Conservation (phyloP, 371 early-diverging fungal genomes). For the Mucor lusitanicus region DNA sequence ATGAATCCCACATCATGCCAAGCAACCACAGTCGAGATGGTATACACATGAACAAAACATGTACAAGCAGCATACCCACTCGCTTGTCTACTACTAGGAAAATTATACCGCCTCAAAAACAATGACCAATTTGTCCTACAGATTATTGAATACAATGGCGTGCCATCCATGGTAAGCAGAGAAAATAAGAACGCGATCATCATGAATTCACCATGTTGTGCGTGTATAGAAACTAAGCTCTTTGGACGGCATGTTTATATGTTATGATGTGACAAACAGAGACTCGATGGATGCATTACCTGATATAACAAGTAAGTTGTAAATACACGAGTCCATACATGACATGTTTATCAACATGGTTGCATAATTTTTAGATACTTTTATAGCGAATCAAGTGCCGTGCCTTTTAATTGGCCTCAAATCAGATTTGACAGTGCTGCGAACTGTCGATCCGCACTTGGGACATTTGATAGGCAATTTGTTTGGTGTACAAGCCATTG, state of each 20-base stretch:
- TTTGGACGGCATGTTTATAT: conserved; percentile 35
- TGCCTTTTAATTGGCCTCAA: conserved; percentile 40
- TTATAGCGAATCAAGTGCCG: conserved; percentile 34
- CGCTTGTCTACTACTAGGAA: no score
- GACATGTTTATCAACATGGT: background rate
- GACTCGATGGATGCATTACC: conserved; percentile 41
- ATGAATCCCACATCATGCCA: background rate
- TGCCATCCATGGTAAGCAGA: background rate
- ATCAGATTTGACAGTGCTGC: conserved; percentile 25
- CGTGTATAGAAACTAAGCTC: conserved; percentile 24
- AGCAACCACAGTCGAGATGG: background rate
- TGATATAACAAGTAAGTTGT: conserved; percentile 38
- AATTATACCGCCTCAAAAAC: conserved; percentile 12
- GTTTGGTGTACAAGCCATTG: conserved; percentile 33
- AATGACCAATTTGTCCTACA: conserved; percentile 8
- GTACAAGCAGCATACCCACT: no score
- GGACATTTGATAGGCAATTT: conserved; percentile 33
- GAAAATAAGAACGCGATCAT: no score
- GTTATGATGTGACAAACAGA: conserved; percentile 38
- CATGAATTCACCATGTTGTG: no score
- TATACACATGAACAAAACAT: no score
- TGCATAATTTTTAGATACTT: conserved; percentile 24
- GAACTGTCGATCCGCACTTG: conserved; percentile 31
- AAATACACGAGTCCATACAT: no score
- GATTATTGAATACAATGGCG: conserved; percentile 8